Evolutionary conservation across 495 filamentous ascomycete species (phyloP).

Genomic region (Haplographium delicatum): DNA sequence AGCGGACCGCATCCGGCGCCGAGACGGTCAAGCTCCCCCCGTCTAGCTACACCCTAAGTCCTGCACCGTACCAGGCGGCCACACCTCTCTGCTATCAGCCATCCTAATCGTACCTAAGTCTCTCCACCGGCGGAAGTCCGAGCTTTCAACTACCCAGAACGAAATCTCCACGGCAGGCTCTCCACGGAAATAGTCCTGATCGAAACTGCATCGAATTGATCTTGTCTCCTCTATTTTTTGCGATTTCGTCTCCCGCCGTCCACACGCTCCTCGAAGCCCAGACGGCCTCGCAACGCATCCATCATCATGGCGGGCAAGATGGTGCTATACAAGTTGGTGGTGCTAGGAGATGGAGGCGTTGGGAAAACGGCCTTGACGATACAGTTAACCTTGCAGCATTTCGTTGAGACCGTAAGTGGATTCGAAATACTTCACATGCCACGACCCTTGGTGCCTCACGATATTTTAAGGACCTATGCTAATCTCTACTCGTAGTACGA

Average conservation of each 20-base stretch:
- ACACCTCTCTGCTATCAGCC: constrained; percentile 1
- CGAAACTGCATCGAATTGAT: constrained; percentile 7
- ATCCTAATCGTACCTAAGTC: constrained; percentile 8
- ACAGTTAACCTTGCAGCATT: constrained; percentile 70
- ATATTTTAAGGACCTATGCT: constrained; percentile 4
- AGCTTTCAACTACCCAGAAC: constrained; percentile 19
- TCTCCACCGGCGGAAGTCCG: constrained; percentile 19
- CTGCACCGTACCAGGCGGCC: constrained; percentile 1
- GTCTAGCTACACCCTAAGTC: not conserved
- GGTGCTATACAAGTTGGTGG: constrained; percentile 98
- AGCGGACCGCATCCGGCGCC: no score
- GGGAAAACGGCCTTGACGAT: constrained; percentile 98
- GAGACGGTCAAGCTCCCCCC: not conserved
- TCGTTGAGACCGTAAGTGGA: constrained; percentile 47
- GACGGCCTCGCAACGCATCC: constrained; percentile 2
- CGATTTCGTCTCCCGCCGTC: constrained; percentile 6
- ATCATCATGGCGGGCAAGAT: constrained; percentile 63
- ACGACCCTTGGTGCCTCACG: not conserved
- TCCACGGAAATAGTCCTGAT: constrained; percentile 13
- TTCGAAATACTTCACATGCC: not conserved
- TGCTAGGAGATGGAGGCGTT: constrained; percentile 88
- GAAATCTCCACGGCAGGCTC: constrained; percentile 12
- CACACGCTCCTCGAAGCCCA: constrained; percentile 8
- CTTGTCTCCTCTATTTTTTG: not conserved
- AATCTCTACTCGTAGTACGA: constrained; percentile 57